Evolutionary conservation across 495 filamentous ascomycete genomes (phyloP), one percentile per base, ranked within the genome.

Genomic region (Xylaria grammica): DNA sequence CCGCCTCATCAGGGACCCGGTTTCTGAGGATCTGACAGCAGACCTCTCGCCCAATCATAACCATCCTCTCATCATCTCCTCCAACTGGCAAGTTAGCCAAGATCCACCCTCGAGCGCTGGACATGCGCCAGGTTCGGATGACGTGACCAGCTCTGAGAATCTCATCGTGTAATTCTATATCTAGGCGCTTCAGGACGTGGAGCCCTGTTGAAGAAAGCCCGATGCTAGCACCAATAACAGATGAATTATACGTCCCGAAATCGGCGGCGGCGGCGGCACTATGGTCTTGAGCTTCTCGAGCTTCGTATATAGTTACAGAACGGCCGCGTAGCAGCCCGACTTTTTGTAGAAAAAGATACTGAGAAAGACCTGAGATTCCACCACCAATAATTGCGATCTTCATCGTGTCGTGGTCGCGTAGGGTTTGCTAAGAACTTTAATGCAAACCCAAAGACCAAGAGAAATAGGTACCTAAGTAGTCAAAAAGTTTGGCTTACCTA

Each of bases 1-100:
- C 36, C 27, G 15, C 50, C 4, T 48, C 40, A 32, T 55, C 29
- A 6, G 50, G 50, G 11, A 63, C 50, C 1, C 20, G 40, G 4
- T 63, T 55, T 48, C 40, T 48, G n/a, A 63, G 38, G 30, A 55
- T 54, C 40, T 55, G 50, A 38, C 50, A 54, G 17, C 60, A 63
- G n/a, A 50, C 60, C 9, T 63, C 50, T 48, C 60, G 38, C n/a
- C 60, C 50, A 19, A 63, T 55, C 50, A 63, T 63, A 4, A 48
- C 27, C 60, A 48, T 63, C 27, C 8, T 55, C 29, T 54, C 60
- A 46, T 46, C 44, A 11, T 36, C 50, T 34, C 48, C 60, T 2
- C 60, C 40, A 13, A 29, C 50, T 20, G 60, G 38, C 2, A 38
- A 42, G 11, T 46, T 36, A 22, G 40, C 40, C 13, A 55, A 55